Base-by-base conservation (phyloP, 1,284 basidiomycete species). In the Vanrija humicola region DNA sequence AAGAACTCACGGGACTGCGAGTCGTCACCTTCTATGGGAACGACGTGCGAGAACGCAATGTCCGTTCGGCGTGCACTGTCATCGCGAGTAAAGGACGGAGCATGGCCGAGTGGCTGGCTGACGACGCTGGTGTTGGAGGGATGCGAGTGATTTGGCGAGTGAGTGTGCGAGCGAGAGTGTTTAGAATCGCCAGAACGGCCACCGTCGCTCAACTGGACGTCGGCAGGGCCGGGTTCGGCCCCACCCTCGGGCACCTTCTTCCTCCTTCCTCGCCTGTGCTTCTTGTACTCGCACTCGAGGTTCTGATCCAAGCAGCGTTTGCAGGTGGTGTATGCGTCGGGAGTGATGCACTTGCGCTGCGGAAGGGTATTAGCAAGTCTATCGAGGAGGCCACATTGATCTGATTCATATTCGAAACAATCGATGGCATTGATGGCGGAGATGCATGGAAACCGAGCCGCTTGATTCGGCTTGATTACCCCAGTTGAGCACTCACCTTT, bases 271-370 rank as follows among this genome's bases (percentile, higher is more conserved):
- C 65, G 54, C 10, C 57, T 59, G 49, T 64, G 65, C 40, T 65
- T 64, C 52, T 61, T 60, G 51, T 67, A 67, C 43, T 65, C 58
- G 58, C 65, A 67, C 29, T 54, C 57, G 23, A 67, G 48, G 15
- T 55, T 49, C 40, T 67, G 64, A 43, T 56, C 59, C 15, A 46
- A 29, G 47, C 65, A 67, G 19, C 65, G 59, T 39, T 61, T 61
- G 46, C 65, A 67, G 3, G 58, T 51, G 3, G 63, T 61, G 43
- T 56, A 45, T 15, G 54, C 59, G 45, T 63, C 57, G 16, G 60
- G 56, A 16, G 63, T 64, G n/a, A 60, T 49, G 49, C 65, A 67
- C 50, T 67, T 67, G 43, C 65, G 63, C 65, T 67, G 44, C 28
- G 34, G 5, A 43, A 15, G 42, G 29, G 38, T 38, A 42, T 50